Percentiles rank a stretch among this genome's conserved stretches.
phyloP scores from a whole-genome alignment of 768 basidiomycete genomes.

The Dendrothele bispora region DNA sequence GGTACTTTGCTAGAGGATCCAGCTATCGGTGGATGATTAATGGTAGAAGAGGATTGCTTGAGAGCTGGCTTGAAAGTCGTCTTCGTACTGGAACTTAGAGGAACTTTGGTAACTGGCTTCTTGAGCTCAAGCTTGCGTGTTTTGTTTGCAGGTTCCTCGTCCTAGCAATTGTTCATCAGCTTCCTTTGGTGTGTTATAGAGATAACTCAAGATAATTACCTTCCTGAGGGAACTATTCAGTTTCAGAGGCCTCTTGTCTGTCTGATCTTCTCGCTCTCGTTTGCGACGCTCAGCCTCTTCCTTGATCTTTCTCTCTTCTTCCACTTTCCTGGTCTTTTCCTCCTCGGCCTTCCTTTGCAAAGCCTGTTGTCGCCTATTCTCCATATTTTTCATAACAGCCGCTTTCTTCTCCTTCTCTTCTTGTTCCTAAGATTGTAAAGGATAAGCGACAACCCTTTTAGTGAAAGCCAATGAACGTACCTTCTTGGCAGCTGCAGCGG shows the following conservation, averaged over 20 bases:
- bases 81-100: slow-evolving; percentile 11
- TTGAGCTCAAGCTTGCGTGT: slow-evolving; percentile 62
- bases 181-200: slow-evolving; percentile 5
- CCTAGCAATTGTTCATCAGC: slow-evolving; percentile 32
- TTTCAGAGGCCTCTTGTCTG: slow-evolving; percentile 67
- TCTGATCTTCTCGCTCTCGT: slow-evolving; percentile 77
- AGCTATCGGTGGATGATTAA: slow-evolving; percentile 38
- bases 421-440: slow-evolving; percentile 64
- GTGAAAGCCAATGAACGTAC: slow-evolving; percentile 46
- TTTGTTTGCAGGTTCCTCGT: slow-evolving; percentile 74
- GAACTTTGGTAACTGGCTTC: slow-evolving; percentile 37
- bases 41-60: slow-evolving; percentile 48
- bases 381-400: slow-evolving; percentile 76
- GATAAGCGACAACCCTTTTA: slow-evolving; percentile 5
- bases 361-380: slow-evolving; percentile 71
- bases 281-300: slow-evolving; percentile 79
- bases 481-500: slow-evolving; percentile 86
- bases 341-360: slow-evolving; percentile 78
- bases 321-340: slow-evolving; percentile 59
- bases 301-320: slow-evolving; percentile 70
- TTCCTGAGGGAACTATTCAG: slow-evolving; percentile 46
- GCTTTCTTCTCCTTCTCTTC: slow-evolving; percentile 83
- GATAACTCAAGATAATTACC: slow-evolving; percentile 27
- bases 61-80: slow-evolving; percentile 33
- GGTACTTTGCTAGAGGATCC: slow-evolving; percentile 19